A percentile compares a stretch with the other conserved stretches of the same genome.
These are phyloP conservation scores for Globisporangium nagaii DNA, from an alignment of 352 stramenopile genomes.

Conservation along the genomic window DNA sequence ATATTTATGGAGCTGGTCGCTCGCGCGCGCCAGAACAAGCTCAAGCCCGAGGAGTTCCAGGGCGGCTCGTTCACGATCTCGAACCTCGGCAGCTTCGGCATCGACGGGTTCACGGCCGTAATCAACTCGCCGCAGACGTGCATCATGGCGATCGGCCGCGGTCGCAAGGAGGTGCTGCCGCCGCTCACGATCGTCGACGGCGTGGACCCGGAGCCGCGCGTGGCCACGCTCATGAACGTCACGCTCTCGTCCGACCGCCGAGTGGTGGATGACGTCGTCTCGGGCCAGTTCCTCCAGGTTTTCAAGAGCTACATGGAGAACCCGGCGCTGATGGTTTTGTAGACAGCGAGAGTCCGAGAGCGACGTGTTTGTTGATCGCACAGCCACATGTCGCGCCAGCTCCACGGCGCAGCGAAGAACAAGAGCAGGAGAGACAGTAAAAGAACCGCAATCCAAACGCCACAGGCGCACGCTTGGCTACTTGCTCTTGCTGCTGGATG, in stretches of 20 bases:
- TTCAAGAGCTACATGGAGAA: constrained; percentile 97
- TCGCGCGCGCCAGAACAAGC: constrained; percentile 93
- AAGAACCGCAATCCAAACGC: too few relatives aligned
- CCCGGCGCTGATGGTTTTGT: constrained; percentile 87
- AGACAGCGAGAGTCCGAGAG: too few relatives aligned
- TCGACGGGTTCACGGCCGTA: constrained; percentile 97
- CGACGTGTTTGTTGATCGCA: too few relatives aligned
- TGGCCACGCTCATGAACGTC: constrained; percentile 94
- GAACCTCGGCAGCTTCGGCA: constrained; percentile 98
- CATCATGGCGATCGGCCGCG: constrained; percentile 97
- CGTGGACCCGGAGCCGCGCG: constrained; percentile 74
- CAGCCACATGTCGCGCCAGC: too few relatives aligned
- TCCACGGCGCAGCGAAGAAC: too few relatives aligned
- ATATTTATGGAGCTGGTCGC: constrained; percentile 97
- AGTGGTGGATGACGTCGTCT: constrained; percentile 96
- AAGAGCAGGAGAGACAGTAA: too few relatives aligned
- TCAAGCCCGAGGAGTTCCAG: constrained; percentile 99
- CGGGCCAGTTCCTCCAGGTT: constrained; percentile 92
- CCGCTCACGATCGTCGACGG: constrained; percentile 34
- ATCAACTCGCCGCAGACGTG: constrained; percentile 98
- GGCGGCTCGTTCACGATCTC: constrained; percentile 98
- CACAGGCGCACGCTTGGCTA: too few relatives aligned
- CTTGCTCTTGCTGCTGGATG: too few relatives aligned
- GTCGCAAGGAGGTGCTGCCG: constrained; percentile 82
- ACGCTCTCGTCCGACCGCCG: constrained; percentile 95